Conservation (phyloP, 257 asterid species). For the Solanum pinnatisectum region DNA sequence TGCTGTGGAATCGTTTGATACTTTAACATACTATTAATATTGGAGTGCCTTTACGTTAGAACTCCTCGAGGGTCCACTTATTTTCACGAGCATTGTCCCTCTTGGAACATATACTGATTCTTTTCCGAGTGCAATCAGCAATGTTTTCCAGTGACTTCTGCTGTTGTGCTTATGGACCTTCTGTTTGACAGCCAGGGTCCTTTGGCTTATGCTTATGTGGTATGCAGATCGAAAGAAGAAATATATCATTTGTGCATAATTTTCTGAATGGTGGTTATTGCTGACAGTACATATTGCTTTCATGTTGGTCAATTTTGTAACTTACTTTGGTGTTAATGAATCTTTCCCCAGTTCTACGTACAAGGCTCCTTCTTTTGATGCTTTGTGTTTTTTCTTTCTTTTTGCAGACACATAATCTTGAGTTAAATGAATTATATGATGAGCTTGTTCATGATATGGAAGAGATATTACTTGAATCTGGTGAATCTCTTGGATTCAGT, state of each 20-base stretch:
- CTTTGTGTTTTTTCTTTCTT: background rate
- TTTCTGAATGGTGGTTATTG: background rate
- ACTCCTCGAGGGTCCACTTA: background rate
- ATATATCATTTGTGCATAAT: background rate
- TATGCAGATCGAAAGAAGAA: background rate
- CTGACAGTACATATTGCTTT: background rate
- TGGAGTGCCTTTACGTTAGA: background rate
- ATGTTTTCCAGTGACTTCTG: background rate
- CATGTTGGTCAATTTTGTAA: background rate
- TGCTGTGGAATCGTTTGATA: background rate
- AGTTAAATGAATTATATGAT: slow-evolving; percentile 48
- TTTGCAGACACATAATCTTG: slow-evolving; percentile 48
- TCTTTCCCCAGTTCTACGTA: background rate
- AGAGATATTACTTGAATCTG: slow-evolving; percentile 78
- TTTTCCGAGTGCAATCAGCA: background rate
- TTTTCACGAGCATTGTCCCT: background rate
- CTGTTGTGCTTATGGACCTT: background rate
- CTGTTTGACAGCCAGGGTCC: background rate
- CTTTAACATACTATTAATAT: background rate
- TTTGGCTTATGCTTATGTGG: background rate
- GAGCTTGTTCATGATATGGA: slow-evolving; percentile 93
- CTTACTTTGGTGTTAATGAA: background rate
- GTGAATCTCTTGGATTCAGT: slow-evolving; percentile 35
- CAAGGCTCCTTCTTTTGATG: background rate
- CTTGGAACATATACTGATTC: background rate